Evolutionary conservation across 805 yeast species (phyloP).

Genomic region (Starmerella kuoi): DNA sequence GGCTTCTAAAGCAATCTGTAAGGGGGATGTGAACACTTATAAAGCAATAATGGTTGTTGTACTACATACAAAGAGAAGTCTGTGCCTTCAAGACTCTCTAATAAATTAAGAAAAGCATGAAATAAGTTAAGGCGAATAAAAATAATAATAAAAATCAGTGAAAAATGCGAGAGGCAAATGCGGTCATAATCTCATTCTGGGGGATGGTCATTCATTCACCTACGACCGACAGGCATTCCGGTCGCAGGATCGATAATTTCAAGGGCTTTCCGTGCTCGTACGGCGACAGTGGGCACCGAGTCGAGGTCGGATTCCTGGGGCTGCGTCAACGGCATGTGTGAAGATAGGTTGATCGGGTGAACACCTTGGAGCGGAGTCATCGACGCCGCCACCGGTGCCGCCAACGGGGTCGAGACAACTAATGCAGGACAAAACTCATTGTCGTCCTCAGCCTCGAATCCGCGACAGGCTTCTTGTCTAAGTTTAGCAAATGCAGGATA

Average conservation of each 20-base stretch:
- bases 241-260: slow-evolving; percentile 25
- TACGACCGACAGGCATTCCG: slow-evolving; percentile 24
- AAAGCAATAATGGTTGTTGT: no score
- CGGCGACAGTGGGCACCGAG: slow-evolving; percentile 13
- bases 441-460: slow-evolving; percentile 62
- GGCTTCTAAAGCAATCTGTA: no score
- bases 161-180: no score
- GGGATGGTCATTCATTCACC: slow-evolving; percentile 2
- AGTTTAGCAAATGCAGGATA: slow-evolving; percentile 21
- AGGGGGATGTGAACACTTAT: no score
- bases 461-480: slow-evolving; percentile 41
- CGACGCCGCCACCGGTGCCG: not conserved
- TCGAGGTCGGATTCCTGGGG: slow-evolving; percentile 5
- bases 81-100: no score
- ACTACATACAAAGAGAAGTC: no score
- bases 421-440: slow-evolving; percentile 52
- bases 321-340: not conserved
- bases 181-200: no score
- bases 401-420: slow-evolving; percentile 4
- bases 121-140: no score
- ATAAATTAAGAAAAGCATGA: no score
- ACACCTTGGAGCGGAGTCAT: slow-evolving; percentile 2
- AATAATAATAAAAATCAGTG: no score
- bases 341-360: not conserved
- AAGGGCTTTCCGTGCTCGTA: slow-evolving; percentile 19